Evolutionary conservation across 805 yeast species (phyloP).

Genomic region (Wickerhamiella musiphila): DNA sequence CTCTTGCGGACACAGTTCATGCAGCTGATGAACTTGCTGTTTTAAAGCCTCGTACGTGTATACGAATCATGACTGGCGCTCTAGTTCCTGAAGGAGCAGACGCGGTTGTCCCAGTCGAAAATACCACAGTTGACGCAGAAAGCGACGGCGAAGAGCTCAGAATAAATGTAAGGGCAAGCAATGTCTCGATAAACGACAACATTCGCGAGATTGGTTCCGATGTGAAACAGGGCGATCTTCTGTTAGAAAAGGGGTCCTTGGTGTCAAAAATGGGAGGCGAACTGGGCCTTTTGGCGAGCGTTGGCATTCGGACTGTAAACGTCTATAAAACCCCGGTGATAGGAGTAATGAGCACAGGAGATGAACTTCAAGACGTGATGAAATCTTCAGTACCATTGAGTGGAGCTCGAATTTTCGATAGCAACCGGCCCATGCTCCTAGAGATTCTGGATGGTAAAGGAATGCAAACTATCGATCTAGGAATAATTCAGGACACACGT

Average conservation of each 20-base stretch:
- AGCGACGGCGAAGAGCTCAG: conserved; percentile 29
- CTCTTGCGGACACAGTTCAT: conserved; percentile 12
- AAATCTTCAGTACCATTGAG: conserved; percentile 10
- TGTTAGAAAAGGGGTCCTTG: conserved; percentile 23
- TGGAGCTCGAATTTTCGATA: conserved; percentile 33
- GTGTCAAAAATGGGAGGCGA: conserved; percentile 32
- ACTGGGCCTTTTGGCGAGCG: conserved; percentile 31
- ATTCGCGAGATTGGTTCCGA: conserved; percentile 34
- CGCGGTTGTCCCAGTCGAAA: conserved; percentile 39
- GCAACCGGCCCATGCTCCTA: conserved; percentile 32
- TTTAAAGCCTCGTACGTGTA: conserved; percentile 23
- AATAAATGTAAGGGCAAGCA: conserved; percentile 26
- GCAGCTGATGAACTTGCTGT: conserved; percentile 19
- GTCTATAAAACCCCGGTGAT: conserved; percentile 28
- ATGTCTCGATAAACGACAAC: conserved; percentile 28
- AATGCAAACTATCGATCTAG: conserved; percentile 28
- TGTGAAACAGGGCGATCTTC: conserved; percentile 23
- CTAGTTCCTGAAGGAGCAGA: conserved; percentile 37
- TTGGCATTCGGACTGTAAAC: conserved; percentile 25
- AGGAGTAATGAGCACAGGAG: conserved; percentile 36
- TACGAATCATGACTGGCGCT: conserved; percentile 39
- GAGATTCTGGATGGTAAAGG: conserved; percentile 24
- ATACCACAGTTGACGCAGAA: conserved; percentile 25
- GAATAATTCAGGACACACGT: conserved; percentile 31
- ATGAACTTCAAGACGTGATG: conserved; percentile 28